Evolutionary conservation across 768 basidiomycete species (phyloP), one percentile per base, ranked within the genome.

Genomic region (Agrocybe praecox): DNA sequence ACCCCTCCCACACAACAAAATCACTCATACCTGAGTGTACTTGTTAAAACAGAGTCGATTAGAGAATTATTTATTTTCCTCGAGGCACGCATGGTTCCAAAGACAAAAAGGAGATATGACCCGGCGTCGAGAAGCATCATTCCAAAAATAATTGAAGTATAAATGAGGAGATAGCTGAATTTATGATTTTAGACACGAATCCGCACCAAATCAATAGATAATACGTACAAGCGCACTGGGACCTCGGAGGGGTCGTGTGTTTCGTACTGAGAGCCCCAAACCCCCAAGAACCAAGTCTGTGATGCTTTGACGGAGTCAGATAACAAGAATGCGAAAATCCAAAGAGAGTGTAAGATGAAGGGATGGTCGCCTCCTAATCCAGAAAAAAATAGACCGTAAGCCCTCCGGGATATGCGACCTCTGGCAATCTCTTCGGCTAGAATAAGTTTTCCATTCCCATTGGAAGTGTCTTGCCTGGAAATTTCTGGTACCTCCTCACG

Each of bases 391-490:
- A 79, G 62, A 46, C 67, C 72, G 24, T 77, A 69, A 63, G 62
- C 57, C 42, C 60, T 61, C 64, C 26, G 26, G 26, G 26, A 29
- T 4, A 29, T 9, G 5, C 26, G 26, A 9, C 26, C 26, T 54
- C 77, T 75, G 10, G 74, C 78, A 44, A 87, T 74, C 66, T 89
- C 87, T 64, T 89, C 87, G 0, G 77, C 78, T 4, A 85, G 69
- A 42, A 87, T 76, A 17, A 89, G 72, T 64, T 87, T 86, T 5
- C 86, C 86, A 49, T 76, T 76, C 50, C 64, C n/a, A n/a, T n/a
- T 62, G 9, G 49, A 12, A 12, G 57, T 51, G 23, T 69, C 62
- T 8, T 62, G 56, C 46, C 61, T 63, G 6, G 55, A 4, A 9
- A 29, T n/a, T 6, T 24, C 55, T n/a, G 67, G 52, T 2, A 52